Evolutionary conservation across 1,284 basidiomycete species (phyloP), one percentile per base, ranked within the genome.

Genomic region (Austropuccinia psidii): DNA sequence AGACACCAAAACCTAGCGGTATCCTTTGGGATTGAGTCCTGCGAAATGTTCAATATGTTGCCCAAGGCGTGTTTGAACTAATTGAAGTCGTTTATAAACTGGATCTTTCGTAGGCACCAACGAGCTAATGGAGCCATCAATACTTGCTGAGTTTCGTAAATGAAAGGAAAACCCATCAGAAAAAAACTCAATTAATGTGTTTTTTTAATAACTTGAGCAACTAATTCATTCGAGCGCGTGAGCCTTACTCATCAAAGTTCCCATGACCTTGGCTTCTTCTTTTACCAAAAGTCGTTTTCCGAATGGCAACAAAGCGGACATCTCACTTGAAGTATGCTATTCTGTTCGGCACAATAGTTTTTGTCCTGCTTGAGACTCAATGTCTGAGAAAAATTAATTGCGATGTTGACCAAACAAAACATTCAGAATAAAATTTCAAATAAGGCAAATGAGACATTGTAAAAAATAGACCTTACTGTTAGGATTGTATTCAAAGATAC

Each of bases 401-500:
- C 39, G 31, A n/a, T n/a, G 50, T 52, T 52, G 9, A 1, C 37
- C 45, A 15, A 37, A 50, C 24, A 29, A 39, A 69, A 27, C 49
- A 52, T 4, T 37, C n/a, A 61, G 24, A 21, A 31, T 41, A 41
- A 37, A 11, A 17, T 8, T 43, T 19, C 2, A 61, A 37, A 21
- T 21, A 24, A 41, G 50, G 4, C n/a, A 50, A 37, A 35, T 35
- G 19, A 24, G 37, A 43, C 13, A 43, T 8, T 29, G 37, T 13
- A 17, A 45, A 62, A n/a, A 31, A n/a, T 2, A 37, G 27, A n/a
- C 62, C 69, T 17, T 5, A 73, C 69, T 73, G 62, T 86, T 84
- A 11, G 95, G 93, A 77, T 93, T 89, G 79, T 93, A 98, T 75
- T 91, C 89, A 77, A 93, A 88, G 72, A 96, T 79, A 29, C 94